phyloP scores from a whole-genome alignment of 2,329 filamentous ascomycete species.

The Colletotrichum tabaci region DNA sequence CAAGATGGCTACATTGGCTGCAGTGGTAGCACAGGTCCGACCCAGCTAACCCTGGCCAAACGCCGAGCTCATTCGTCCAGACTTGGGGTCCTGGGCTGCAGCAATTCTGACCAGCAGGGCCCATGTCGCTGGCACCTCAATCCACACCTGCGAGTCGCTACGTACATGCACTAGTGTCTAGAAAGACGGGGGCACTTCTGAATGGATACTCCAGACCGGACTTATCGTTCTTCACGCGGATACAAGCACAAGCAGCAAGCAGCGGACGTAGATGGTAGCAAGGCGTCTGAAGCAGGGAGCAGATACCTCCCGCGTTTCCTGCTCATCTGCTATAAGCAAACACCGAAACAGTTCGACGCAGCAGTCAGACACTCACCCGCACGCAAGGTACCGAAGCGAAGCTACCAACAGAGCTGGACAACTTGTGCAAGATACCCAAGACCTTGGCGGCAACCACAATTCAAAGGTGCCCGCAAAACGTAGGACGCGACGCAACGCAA shows the following conservation, averaged over 20 bases:
- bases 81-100: conserved; percentile 35
- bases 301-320: background rate
- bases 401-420: background rate
- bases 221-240: conserved; percentile 15
- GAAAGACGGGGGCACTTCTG: background rate
- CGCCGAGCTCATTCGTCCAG: conserved; percentile 33
- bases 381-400: background rate
- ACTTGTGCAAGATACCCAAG: background rate
- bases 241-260: conserved; percentile 4
- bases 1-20: background rate
- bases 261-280: background rate
- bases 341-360: conserved; percentile 1
- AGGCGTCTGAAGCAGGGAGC: background rate
- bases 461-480: conserved; percentile 9
- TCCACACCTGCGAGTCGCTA: conserved; percentile 23
- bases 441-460: background rate
- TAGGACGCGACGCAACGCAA: conserved; percentile 28
- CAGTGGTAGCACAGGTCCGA: conserved; percentile 24
- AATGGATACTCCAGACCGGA: conserved; percentile 6
- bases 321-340: conserved; percentile 3
- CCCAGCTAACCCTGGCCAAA: conserved; percentile 32
- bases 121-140: conserved; percentile 39
- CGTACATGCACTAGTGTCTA: background rate
- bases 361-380: background rate
- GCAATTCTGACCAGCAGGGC: conserved; percentile 37